These are phyloP conservation scores for Xylariales sp. DNA, from an alignment of 2,329 filamentous ascomycete species.

Conservation along the genomic window DNA sequence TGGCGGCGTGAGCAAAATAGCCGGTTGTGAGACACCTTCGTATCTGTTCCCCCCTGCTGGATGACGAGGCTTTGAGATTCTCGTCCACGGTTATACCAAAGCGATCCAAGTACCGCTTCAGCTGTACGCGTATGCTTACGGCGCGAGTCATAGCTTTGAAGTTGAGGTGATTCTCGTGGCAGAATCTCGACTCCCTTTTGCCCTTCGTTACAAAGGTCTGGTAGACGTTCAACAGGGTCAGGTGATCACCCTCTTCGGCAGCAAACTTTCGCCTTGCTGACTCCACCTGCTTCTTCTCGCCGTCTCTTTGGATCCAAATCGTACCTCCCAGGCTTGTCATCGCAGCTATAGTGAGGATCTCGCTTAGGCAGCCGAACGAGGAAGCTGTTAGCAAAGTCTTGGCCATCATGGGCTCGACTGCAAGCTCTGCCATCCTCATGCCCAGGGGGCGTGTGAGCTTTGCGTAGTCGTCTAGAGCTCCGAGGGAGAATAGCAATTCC, in stretches of 20 bases:
- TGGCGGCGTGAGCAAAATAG: conserved; percentile 89
- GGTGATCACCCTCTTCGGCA: conserved; percentile 87
- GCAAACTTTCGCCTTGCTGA: conserved; percentile 76
- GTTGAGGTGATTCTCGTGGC: conserved; percentile 80
- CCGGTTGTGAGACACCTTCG: conserved; percentile 80
- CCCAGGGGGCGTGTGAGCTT: conserved; percentile 89
- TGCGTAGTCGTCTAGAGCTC: conserved; percentile 82
- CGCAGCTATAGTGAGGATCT: conserved; percentile 86
- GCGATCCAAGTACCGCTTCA: conserved; percentile 81
- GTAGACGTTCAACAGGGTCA: conserved; percentile 92
- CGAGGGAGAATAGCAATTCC: conserved; percentile 81
- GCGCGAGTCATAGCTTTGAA: conserved; percentile 79
- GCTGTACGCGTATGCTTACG: conserved; percentile 79
- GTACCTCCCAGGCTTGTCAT: conserved; percentile 86
- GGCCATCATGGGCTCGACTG: conserved; percentile 93
- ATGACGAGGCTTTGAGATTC: conserved; percentile 39
- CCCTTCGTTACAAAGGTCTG: conserved; percentile 80
- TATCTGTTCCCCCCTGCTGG: conserved; percentile 64
- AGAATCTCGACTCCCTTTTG: conserved; percentile 80
- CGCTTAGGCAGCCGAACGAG: conserved; percentile 72
- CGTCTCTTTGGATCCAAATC: conserved; percentile 78
- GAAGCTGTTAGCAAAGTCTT: conserved; percentile 76
- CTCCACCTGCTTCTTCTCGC: conserved; percentile 71
- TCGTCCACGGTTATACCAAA: conserved; percentile 72
- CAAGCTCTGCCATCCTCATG: conserved; percentile 84